Evolutionary conservation across 78 protist genomes (phyloP), one percentile per base, ranked within the genome.

Genomic region (Dictyostelium citrinum): DNA sequence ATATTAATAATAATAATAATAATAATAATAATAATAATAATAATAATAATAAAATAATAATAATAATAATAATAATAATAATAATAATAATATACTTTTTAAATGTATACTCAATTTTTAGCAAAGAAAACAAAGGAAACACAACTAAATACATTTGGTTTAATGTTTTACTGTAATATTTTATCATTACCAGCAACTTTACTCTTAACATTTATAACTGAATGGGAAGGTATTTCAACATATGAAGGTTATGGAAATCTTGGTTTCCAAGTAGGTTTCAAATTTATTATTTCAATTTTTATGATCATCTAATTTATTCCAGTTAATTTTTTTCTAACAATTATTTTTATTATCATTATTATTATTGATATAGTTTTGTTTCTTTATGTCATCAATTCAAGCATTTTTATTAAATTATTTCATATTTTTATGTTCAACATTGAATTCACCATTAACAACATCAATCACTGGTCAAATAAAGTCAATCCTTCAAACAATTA

Each of bases 401-500:
- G 97, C 96, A 49, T 92, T 95, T 81, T 35, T 95, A 27, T 79
- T 95, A 45, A 95, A 95, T 35, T 95, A 95, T 55, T 79, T 90
- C 39, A 93, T 95, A 33, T 95, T 95, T 91, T 91, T 95, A 46
- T 93, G 96, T 83, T 75, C 96, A 45, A 91, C 93, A 17, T n/a
- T 90, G 17, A 95, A 95, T 51, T 91, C 97, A 49, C 97, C 97
- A 22, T 61, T 95, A 24, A 86, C 97, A 22, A 95, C 97, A 10
- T 86, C 96, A 67, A 91, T 95, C 10, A 95, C 97, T 14, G 96
- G 96, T 93, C 97, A 95, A 60, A 78, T 95, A 14, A 95, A 95
- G 58, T 70, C 96, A 55, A 86, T 95, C 27, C 77, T 91, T 11
- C 83, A 77, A 49, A 91, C 95, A 29, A 51, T 95, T 64, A 51